Conservation (phyloP, 2,329 filamentous ascomycete species). For the Alternaria gaisen region DNA sequence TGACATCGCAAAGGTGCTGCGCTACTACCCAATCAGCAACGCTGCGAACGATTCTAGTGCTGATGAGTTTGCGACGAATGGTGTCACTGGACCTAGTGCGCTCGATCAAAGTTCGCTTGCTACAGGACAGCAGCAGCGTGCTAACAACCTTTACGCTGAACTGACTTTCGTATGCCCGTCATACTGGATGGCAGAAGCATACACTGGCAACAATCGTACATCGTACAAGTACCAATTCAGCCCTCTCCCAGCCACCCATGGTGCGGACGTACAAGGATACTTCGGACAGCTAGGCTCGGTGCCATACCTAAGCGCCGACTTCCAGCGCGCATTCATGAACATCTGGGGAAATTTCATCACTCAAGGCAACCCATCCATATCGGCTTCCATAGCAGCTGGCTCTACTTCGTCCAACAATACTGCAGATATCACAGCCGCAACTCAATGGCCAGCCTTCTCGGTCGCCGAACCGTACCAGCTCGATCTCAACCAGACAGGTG, state of each 20-base stretch:
- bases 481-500: slow-evolving; percentile 28
- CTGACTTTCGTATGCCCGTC: slow-evolving; percentile 64
- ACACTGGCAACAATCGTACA: slow-evolving; percentile 14
- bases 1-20: slow-evolving; percentile 52
- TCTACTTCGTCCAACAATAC: slow-evolving; percentile 1
- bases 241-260: slow-evolving; percentile 30
- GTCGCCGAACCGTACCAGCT: slow-evolving; percentile 4
- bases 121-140: slow-evolving; percentile 65
- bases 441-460: slow-evolving; percentile 13
- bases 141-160: slow-evolving; percentile 63
- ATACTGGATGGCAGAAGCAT: slow-evolving; percentile 65
- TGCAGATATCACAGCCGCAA: background rate
- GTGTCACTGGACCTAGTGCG: slow-evolving; percentile 54
- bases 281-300: slow-evolving; percentile 21
- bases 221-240: slow-evolving; percentile 34
- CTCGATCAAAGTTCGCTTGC: slow-evolving; percentile 60
- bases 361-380: slow-evolving; percentile 1
- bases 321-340: slow-evolving; percentile 4
- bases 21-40: slow-evolving; percentile 34
- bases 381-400: slow-evolving; percentile 1
- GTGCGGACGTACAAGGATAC: slow-evolving; percentile 23
- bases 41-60: slow-evolving; percentile 32
- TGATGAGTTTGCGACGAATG: slow-evolving; percentile 45
- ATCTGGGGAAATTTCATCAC: slow-evolving; percentile 23
- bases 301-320: background rate